Conservation (phyloP, 202 grass and related monocot genomes). For the Zizania palustris region DNA sequence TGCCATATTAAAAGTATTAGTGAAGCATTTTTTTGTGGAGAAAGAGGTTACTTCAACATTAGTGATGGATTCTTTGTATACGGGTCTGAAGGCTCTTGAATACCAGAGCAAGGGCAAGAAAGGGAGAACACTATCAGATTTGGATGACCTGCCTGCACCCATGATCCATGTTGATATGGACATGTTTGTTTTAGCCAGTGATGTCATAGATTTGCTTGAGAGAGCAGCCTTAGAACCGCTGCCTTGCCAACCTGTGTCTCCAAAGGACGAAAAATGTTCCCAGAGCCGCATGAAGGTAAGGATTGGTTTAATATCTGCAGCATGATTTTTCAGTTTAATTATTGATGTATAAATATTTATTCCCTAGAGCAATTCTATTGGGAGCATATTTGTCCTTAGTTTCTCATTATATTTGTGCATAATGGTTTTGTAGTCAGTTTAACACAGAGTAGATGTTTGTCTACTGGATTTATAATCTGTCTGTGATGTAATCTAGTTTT, state of each 20-base stretch:
- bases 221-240: constrained; percentile 66
- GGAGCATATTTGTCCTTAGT: constrained; percentile 20
- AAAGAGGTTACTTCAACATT: constrained; percentile 95
- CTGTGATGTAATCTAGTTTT: constrained; percentile 10
- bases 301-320: constrained; percentile 22
- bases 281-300: constrained; percentile 75
- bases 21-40: constrained; percentile 92
- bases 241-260: constrained; percentile 60
- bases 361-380: background rate
- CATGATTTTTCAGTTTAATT: constrained; percentile 27
- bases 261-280: constrained; percentile 77
- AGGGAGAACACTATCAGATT: constrained; percentile 47
- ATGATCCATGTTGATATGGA: constrained; percentile 71
- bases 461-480: constrained; percentile 21
- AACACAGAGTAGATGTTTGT: constrained; percentile 3
- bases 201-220: constrained; percentile 76
- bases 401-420: background rate
- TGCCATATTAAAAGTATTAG: constrained; percentile 69
- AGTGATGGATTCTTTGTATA: constrained; percentile 89
- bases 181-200: constrained; percentile 78
- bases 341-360: background rate
- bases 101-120: constrained; percentile 64
- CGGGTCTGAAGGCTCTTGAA: constrained; percentile 72
- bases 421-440: constrained; percentile 23
- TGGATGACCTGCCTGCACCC: constrained; percentile 62